These are phyloP conservation scores for Plenodomus biglobosus DNA, from an alignment of 2,329 filamentous ascomycete genomes.

Conservation along the genomic window DNA sequence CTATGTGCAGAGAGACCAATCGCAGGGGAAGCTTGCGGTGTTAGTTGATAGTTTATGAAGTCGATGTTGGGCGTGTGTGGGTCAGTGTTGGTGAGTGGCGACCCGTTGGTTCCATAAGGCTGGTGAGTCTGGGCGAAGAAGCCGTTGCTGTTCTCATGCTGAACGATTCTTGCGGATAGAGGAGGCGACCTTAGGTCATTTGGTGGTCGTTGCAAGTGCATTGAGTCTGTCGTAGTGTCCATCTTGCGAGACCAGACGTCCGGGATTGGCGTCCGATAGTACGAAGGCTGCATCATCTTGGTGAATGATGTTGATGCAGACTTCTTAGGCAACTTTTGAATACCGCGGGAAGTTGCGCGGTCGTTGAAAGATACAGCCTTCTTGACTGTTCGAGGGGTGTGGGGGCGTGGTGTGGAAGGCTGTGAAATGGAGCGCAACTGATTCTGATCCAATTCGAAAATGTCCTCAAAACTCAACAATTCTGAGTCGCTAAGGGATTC, in stretches of 20 bases:
- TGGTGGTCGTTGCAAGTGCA: slow-evolving; percentile 51
- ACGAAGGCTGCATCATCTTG: slow-evolving; percentile 59
- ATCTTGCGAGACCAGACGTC: slow-evolving; percentile 58
- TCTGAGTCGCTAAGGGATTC: slow-evolving; percentile 36
- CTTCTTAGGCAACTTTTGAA: slow-evolving; percentile 28
- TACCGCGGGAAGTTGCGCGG: slow-evolving; percentile 21
- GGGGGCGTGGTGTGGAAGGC: slow-evolving; percentile 37
- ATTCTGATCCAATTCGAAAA: slow-evolving; percentile 31
- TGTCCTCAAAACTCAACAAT: slow-evolving; percentile 35
- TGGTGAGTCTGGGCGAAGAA: slow-evolving; percentile 26
- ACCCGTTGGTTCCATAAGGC: slow-evolving; percentile 28
- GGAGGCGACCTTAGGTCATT: slow-evolving; percentile 31
- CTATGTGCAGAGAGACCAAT: slow-evolving; percentile 24
- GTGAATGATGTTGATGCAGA: slow-evolving; percentile 34
- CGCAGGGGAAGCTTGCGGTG: slow-evolving; percentile 36
- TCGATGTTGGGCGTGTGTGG: slow-evolving; percentile 18
- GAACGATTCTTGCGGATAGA: slow-evolving; percentile 27
- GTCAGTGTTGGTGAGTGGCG: slow-evolving; percentile 17
- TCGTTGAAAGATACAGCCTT: slow-evolving; percentile 31
- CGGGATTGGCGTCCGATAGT: slow-evolving; percentile 48
- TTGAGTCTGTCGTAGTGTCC: slow-evolving; percentile 49
- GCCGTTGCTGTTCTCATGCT: slow-evolving; percentile 26
- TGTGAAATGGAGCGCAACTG: slow-evolving; percentile 33
- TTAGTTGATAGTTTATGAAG: slow-evolving; percentile 38
- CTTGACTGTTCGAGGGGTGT: slow-evolving; percentile 21